A percentile compares a stretch with the other conserved stretches of the same genome.
These are phyloP conservation scores for Tetragonia tetragonoides DNA, from an alignment of 148 eudicot genomes.

Conservation along the genomic window DNA sequence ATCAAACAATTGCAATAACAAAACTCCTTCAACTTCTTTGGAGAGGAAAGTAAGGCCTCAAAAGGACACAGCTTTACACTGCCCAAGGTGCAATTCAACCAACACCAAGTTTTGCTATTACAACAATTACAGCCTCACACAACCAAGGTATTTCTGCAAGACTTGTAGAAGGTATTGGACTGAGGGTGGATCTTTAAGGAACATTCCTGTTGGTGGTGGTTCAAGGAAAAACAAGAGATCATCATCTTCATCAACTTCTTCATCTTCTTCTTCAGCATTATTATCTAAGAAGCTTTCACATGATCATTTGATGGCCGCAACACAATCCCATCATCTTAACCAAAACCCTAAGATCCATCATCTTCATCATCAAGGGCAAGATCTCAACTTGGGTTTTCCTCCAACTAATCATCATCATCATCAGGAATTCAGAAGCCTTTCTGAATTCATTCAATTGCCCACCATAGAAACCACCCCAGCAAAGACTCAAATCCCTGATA, in stretches of 20 bases:
- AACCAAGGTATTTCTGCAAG: conserved; percentile 89
- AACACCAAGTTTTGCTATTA: conserved; percentile 85
- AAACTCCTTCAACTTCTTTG: conserved; percentile 16
- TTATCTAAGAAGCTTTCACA: conserved; percentile 35
- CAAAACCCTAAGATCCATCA: conserved; percentile 49
- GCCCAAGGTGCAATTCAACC: conserved; percentile 73
- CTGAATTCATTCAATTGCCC: conserved; percentile 73
- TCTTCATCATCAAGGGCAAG: conserved; percentile 48
- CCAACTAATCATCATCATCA: conserved; percentile 30
- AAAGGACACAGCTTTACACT: conserved; percentile 52
- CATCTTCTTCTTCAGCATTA: background rate
- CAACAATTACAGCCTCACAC: conserved; percentile 88
- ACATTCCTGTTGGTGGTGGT: conserved; percentile 74
- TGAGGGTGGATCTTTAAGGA: conserved; percentile 76
- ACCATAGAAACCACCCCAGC: conserved; percentile 8
- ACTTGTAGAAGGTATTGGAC: conserved; percentile 92
- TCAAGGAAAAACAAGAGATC: conserved; percentile 79
- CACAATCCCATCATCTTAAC: background rate
- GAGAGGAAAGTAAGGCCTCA: conserved; percentile 45
- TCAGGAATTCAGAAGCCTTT: conserved; percentile 55
- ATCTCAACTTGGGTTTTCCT: conserved; percentile 74
- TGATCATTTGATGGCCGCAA: conserved; percentile 14
- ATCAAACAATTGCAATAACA: background rate
- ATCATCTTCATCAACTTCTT: conserved; percentile 25
- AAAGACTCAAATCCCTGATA: conserved; percentile 19